Conservation (phyloP, 495 filamentous ascomycete genomes). For the Margaritispora aquatica region DNA sequence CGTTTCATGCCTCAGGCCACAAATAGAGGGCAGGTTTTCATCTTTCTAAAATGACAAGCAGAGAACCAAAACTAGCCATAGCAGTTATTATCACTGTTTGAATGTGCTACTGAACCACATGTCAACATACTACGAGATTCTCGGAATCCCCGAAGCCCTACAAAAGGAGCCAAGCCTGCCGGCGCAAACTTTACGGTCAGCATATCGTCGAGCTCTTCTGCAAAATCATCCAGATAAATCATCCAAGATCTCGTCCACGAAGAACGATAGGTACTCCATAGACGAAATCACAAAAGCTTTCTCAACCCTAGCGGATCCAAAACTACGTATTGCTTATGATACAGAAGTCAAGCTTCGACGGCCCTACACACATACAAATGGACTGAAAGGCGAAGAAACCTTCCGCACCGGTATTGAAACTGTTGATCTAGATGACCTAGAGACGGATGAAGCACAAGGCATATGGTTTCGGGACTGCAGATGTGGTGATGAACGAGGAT, state of each 20-base stretch:
- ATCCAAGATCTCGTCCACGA: constrained; percentile 6
- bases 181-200: constrained; percentile 50
- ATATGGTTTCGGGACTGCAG: constrained; percentile 68
- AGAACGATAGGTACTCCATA: constrained; percentile 38
- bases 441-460: constrained; percentile 40
- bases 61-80: no score
- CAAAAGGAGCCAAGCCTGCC: constrained; percentile 13
- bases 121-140: constrained; percentile 46
- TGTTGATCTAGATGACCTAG: constrained; percentile 78
- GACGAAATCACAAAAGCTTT: constrained; percentile 79
- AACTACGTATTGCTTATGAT: constrained; percentile 60
- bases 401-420: constrained; percentile 69
- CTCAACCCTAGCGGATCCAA: constrained; percentile 56
- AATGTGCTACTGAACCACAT: constrained; percentile 6
- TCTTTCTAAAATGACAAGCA: no score
- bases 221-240: constrained; percentile 76
- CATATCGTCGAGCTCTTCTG: constrained; percentile 75
- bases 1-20: no score
- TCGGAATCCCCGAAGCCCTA: constrained; percentile 37
- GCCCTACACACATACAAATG: background rate
- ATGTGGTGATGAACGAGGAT: constrained; percentile 74
- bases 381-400: constrained; percentile 14
- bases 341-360: constrained; percentile 35
- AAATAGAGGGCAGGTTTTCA: no score
- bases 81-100: no score